Percentiles rank a stretch among this genome's conserved stretches.
Conservation (phyloP, 2,329 filamentous ascomycete genomes). For the Colletotrichum camelliae region DNA sequence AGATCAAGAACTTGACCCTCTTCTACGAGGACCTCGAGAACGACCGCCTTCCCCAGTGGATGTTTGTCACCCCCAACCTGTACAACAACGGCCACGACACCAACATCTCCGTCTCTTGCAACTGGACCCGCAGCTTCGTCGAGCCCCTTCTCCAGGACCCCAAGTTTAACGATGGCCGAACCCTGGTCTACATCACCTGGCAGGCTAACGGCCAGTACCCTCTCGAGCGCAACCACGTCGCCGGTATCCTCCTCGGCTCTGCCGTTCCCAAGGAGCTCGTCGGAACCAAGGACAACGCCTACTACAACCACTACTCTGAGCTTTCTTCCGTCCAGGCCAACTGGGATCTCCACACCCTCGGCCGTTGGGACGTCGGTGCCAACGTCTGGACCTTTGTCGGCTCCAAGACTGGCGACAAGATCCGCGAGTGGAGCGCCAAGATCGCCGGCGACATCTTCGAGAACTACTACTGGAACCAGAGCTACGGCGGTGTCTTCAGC, state of each 20-base stretch:
- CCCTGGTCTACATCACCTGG: conserved; percentile 72
- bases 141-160: conserved; percentile 55
- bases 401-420: conserved; percentile 60
- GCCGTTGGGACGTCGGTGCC: conserved; percentile 74
- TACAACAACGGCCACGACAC: conserved; percentile 5
- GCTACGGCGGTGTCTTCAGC: conserved; percentile 57
- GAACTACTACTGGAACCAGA: conserved; percentile 55
- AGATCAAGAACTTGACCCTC: not conserved
- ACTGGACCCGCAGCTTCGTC: conserved; percentile 58
- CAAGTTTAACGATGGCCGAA: conserved; percentile 54
- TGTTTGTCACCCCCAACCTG: conserved; percentile 3
- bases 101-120: conserved; percentile 38
- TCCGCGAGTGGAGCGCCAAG: conserved; percentile 41
- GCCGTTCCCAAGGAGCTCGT: conserved; percentile 66
- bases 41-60: not conserved
- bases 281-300: conserved; percentile 72
- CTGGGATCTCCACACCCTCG: conserved; percentile 60
- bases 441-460: conserved; percentile 36
- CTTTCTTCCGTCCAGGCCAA: conserved; percentile 57
- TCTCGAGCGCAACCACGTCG: conserved; percentile 66
- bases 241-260: conserved; percentile 77
- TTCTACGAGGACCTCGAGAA: not conserved
- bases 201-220: conserved; percentile 78
- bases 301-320: conserved; percentile 76
- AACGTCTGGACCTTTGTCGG: conserved; percentile 71